Evolutionary conservation across 139 green algal species (phyloP), one percentile per base, ranked within the genome.

Genomic region (Chlorella sp.): DNA sequence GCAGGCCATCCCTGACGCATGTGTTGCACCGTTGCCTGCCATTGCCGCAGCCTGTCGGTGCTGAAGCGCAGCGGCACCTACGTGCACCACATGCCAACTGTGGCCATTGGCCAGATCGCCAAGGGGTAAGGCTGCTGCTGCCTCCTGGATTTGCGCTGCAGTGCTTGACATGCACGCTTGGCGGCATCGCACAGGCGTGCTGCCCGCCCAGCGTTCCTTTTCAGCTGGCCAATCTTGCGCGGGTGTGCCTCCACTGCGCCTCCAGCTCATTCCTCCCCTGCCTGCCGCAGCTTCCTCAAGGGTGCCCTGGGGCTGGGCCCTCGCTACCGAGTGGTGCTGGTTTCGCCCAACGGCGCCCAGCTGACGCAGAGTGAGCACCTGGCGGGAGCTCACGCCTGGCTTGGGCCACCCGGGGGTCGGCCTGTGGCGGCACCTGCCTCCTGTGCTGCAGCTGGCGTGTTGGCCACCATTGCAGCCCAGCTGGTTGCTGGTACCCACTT

Each of bases 291-390:
- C 34, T 73, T 73, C 57, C 60, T 82, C 21, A 26, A 28, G 23
- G 76, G 76, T 15, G 39, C 63, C 0, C 76, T 82, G 57, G 23
- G 76, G 30, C 76, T 82, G 36, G 76, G 57, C 36, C 76, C 76
- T 3, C 76, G 63, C 34, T 82, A 82, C 60, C 63, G 63, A 38
- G 39, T 38, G 3, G 28, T 62, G 15, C n/a, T 75, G 3, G 85
- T 89, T 2, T n/a, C 18, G 30, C 72, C 71, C 26, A 82, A 86
- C 56, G 80, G 85, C 71, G 30, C 21, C 16, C 72, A 86, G 79
- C 85, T 89, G 56, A 23, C 70, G 4, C 23, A 86, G 57, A 60
- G 51, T 60, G 64, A 80, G 69, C n/a, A 34, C 32, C n/a, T 32
- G 62, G 9, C 44, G 6, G 44, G 44, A 51, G 44, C 44, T 51